Evolutionary conservation across 164 flowering plant genomes (phyloP), one percentile per base, ranked within the genome.

Genomic region (Tetrastigma voinierianum): DNA sequence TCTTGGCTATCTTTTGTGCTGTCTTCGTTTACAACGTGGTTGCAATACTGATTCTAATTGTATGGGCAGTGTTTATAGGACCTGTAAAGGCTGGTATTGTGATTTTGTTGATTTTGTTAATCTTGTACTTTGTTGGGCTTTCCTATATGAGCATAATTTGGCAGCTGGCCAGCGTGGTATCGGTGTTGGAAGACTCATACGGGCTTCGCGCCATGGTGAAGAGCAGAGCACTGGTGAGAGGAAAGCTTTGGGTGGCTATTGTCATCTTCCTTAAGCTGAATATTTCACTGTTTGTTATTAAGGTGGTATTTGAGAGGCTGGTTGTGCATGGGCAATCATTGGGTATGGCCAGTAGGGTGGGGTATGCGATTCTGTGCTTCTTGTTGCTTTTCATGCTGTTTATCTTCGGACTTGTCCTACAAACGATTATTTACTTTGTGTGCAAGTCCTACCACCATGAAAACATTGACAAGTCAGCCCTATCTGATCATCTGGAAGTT

Each of bases 381-480:
- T 17, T 68, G 49, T 16, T 74, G 24, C 66, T 81, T 5, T 54
- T 46, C 40, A 49, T 4, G 53, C 15, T 78, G 70, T 21, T 67
- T 13, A 24, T 82, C 32, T 62, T 77, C 9, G 74, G 76, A 5
- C 76, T 74, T 4, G 82, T 82, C 1, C 46, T 77, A 25, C 79
- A 82, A 46, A 77, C 81, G 3, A 71, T 82, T 14, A 15, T 79
- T 23, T 76, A 83, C 67, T 75, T 77, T 4, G 76, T 81, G 3
- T 83, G 87, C 78, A 83, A 83, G 59, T 76, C 83, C 2, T 81
- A 78, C 68, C 84, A 81, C 83, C 81, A 83, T 67, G 76, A 83
- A 67, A 71, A 40, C 46, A 75, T 79, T 24, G 83, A 83, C 44
- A 83, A 76, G 70, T 65, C 76, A 1, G 32, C 67, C 25, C 47